phyloP scores from a whole-genome alignment of 495 filamentous ascomycete genomes.

The Daldinia caldariorum region DNA sequence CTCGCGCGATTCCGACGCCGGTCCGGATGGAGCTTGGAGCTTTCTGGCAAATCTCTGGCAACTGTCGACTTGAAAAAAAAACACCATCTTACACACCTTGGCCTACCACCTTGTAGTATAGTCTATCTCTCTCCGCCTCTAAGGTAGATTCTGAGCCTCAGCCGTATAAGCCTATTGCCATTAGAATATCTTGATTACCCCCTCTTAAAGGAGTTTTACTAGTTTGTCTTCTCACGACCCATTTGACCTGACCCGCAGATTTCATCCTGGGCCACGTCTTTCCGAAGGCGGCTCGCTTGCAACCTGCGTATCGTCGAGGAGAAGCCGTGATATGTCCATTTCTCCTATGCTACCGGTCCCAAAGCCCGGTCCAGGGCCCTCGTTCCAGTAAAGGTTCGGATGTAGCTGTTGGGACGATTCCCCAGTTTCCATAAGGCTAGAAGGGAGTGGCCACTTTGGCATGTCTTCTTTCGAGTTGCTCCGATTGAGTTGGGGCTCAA shows the following conservation, averaged over 20 bases:
- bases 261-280: conserved; percentile 44
- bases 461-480: conserved; percentile 56
- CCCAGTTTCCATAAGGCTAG: conserved; percentile 44
- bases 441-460: conserved; percentile 46
- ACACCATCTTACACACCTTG: not conserved
- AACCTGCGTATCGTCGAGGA: conserved; percentile 56
- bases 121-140: not conserved
- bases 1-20: not conserved
- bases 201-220: not conserved
- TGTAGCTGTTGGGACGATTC: conserved; percentile 46
- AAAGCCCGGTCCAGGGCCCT: conserved; percentile 40
- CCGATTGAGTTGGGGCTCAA: conserved; percentile 53
- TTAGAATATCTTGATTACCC: not conserved
- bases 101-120: conserved; percentile 1
- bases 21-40: not conserved
- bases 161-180: not conserved
- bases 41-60: not conserved
- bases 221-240: not conserved
- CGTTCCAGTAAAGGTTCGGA: conserved; percentile 38
- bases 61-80: not conserved
- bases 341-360: conserved; percentile 47
- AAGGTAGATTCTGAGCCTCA: not conserved
- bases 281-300: conserved; percentile 38
- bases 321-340: conserved; percentile 61
- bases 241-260: not conserved